Percentiles rank a stretch among this genome's conserved stretches.
phyloP scores from a whole-genome alignment of 2,329 filamentous ascomycete species.

The Chaetoscypha palmicola region DNA sequence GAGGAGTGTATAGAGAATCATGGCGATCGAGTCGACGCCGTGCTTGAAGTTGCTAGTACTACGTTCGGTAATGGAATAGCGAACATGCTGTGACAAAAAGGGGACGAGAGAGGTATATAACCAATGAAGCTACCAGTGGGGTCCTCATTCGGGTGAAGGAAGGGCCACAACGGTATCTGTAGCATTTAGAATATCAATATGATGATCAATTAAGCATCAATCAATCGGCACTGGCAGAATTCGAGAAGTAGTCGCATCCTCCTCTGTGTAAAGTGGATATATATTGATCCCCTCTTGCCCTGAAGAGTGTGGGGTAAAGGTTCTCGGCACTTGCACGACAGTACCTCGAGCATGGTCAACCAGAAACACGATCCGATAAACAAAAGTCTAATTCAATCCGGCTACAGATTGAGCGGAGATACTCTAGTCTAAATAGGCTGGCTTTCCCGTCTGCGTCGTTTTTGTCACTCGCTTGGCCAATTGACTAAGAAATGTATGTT shows the following conservation, averaged over 20 bases:
- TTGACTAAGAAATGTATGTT: background rate
- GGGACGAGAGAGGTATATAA: background rate
- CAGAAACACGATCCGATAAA: background rate
- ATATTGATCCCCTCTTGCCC: constrained; percentile 4
- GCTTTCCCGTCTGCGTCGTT: too few relatives aligned
- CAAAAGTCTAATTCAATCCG: too few relatives aligned
- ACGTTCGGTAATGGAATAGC: background rate
- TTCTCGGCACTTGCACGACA: constrained; percentile 5
- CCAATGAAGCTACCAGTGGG: too few relatives aligned
- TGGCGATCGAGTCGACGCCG: too few relatives aligned
- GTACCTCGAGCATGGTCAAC: background rate
- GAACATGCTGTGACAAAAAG: background rate
- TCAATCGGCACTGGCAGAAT: constrained; percentile 6
- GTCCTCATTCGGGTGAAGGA: too few relatives aligned
- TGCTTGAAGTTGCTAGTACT: background rate
- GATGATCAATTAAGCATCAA: background rate
- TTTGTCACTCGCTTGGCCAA: too few relatives aligned
- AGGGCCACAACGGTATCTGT: too few relatives aligned
- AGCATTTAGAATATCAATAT: background rate
- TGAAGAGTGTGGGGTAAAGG: constrained; percentile 3
- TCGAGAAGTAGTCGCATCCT: background rate
- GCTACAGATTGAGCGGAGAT: too few relatives aligned
- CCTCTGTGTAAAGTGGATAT: background rate
- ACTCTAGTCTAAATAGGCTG: too few relatives aligned
- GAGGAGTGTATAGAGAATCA: background rate